A percentile compares a stretch with the other conserved stretches of the same genome.
phyloP scores from a whole-genome alignment of 2,329 filamentous ascomycete genomes.

The Chaetomium sp. region DNA sequence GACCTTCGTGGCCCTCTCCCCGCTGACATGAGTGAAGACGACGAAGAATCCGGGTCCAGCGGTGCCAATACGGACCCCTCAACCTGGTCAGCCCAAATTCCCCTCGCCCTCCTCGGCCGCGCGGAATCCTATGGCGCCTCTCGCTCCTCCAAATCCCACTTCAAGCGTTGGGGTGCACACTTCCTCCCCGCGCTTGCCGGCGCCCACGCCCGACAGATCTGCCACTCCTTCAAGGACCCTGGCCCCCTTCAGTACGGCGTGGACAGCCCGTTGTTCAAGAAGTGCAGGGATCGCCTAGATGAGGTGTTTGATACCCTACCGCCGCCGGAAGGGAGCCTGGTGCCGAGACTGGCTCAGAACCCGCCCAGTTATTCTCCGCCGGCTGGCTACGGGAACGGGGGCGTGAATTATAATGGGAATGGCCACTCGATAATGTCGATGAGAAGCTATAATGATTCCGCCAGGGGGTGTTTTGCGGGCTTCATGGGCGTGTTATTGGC shows the following conservation, averaged over 20 bases:
- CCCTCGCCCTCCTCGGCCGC: constrained; percentile 37
- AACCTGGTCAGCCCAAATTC: constrained; percentile 40
- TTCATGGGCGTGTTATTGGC: constrained; percentile 41
- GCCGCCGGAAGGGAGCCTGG: constrained; percentile 35
- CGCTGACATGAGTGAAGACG: constrained; percentile 18
- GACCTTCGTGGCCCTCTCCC: constrained; percentile 39
- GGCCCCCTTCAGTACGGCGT: constrained; percentile 50
- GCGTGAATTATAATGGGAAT: neutral
- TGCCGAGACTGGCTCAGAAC: too few relatives aligned
- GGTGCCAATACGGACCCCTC: neutral
- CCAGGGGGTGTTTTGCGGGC: constrained; percentile 50
- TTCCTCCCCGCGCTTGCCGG: constrained; percentile 51
- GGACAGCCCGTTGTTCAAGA: constrained; percentile 44
- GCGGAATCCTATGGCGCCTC: too few relatives aligned
- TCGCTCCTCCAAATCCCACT: constrained; percentile 27
- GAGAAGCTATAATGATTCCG: constrained; percentile 18
- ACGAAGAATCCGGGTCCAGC: too few relatives aligned
- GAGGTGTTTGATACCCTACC: constrained; percentile 42
- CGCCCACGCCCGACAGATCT: constrained; percentile 50
- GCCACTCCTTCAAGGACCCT: constrained; percentile 57
- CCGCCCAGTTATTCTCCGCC: too few relatives aligned
- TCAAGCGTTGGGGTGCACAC: constrained; percentile 48
- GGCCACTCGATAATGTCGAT: neutral
- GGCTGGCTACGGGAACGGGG: neutral
- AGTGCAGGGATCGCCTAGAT: constrained; percentile 45